Evolutionary conservation across 352 stramenopile genomes (phyloP).

Genomic region (Halophytophthora polymorphica): DNA sequence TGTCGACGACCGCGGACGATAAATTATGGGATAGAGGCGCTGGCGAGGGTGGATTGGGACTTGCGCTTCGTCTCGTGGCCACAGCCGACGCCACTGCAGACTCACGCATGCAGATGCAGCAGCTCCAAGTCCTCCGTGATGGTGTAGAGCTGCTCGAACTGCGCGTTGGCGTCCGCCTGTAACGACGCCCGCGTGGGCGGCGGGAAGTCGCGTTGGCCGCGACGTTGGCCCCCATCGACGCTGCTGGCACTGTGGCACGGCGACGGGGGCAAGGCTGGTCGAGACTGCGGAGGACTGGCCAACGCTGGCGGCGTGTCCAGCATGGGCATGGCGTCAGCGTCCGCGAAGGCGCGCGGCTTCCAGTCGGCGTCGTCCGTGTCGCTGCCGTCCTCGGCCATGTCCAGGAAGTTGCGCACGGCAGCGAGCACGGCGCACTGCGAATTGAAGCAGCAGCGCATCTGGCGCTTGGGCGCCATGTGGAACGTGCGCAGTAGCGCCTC

Average conservation of each 20-base stretch:
- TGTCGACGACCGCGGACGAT: no score
- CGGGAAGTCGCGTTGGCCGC: conserved; percentile 17
- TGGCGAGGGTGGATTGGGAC: no score
- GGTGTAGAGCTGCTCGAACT: conserved; percentile 51
- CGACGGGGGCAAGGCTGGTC: conserved; percentile 1
- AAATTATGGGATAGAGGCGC: not conserved
- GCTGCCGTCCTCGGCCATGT: conserved; percentile 24
- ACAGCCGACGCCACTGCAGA: no score
- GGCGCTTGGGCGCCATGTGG: conserved; percentile 36
- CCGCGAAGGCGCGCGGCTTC: conserved; percentile 11
- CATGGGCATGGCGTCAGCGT: conserved; percentile 18
- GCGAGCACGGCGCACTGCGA: conserved; percentile 39
- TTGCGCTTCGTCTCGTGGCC: no score
- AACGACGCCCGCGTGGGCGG: conserved; percentile 19
- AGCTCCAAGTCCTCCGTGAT: conserved; percentile 52
- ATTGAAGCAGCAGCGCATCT: conserved; percentile 60
- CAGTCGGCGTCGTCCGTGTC: conserved; percentile 20
- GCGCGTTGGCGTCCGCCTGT: conserved; percentile 8
- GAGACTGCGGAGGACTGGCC: conserved; percentile 3
- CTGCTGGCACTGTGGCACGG: not conserved
- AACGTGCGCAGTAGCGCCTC: conserved; percentile 52
- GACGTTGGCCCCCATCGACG: conserved; percentile 1
- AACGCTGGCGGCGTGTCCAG: conserved; percentile 17
- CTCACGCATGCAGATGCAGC: conserved; percentile 19
- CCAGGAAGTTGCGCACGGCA: conserved; percentile 48